These are phyloP conservation scores for Stephanodiscus minutulus DNA, from an alignment of 108 stramenopile genomes.

Conservation along the genomic window DNA sequence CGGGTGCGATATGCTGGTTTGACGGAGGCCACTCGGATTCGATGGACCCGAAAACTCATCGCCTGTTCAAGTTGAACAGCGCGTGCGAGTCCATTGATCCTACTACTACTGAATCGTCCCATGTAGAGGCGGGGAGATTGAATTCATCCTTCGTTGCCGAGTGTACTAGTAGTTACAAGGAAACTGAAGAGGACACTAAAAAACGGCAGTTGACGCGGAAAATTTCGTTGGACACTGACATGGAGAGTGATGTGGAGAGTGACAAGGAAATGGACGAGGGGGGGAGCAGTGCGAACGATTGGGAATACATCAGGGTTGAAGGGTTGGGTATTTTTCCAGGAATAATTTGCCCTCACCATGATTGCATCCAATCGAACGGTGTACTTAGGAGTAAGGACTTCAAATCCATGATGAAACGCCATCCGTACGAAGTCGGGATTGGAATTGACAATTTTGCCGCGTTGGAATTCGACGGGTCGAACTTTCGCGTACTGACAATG, in stretches of 20 bases:
- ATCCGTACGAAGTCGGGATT: constrained; percentile 54
- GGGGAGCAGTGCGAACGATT: neutral
- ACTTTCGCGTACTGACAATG: constrained; percentile 45
- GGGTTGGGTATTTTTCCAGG: constrained; percentile 71
- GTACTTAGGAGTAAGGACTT: constrained; percentile 66
- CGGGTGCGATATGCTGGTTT: constrained; percentile 91
- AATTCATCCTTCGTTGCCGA: neutral
- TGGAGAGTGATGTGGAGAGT: neutral
- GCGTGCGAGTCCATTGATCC: neutral
- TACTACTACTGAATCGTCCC: neutral
- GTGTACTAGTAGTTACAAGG: neutral
- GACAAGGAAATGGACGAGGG: neutral
- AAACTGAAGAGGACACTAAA: neutral
- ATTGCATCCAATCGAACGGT: constrained; percentile 79
- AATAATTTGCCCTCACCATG: constrained; percentile 74
- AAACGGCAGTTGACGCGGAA: neutral
- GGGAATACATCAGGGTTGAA: constrained; percentile 46
- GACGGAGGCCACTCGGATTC: constrained; percentile 77
- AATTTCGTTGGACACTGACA: neutral
- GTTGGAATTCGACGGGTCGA: constrained; percentile 68
- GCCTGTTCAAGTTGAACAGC: constrained; percentile 33
- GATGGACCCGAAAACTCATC: constrained; percentile 51
- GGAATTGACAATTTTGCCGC: constrained; percentile 87
- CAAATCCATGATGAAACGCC: constrained; percentile 64
- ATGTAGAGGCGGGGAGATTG: neutral